Percentiles rank a stretch among this genome's conserved stretches.
These are phyloP conservation scores for Boletus rubescentipes DNA, from an alignment of 768 basidiomycete species.

Conservation along the genomic window DNA sequence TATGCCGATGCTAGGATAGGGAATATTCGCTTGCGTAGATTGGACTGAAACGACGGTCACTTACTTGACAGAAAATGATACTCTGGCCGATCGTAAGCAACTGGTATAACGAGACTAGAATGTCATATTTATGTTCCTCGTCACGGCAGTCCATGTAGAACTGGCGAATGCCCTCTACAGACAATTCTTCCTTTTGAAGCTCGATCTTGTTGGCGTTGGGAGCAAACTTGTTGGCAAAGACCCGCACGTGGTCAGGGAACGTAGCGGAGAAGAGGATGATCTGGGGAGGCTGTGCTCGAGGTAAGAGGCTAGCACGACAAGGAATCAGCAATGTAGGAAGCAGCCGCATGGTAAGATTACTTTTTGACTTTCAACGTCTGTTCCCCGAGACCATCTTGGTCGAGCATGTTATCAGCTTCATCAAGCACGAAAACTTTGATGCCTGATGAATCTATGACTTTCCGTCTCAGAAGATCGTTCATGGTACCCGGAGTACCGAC, in stretches of 20 bases:
- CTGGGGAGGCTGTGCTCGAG: slow-evolving; percentile 58
- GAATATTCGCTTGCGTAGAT: background rate
- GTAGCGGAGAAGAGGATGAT: slow-evolving; percentile 98
- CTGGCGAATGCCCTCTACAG: slow-evolving; percentile 91
- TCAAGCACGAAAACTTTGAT: slow-evolving; percentile 95
- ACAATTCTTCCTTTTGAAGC: slow-evolving; percentile 89
- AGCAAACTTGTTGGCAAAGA: slow-evolving; percentile 91
- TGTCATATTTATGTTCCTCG: slow-evolving; percentile 94
- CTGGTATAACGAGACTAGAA: slow-evolving; percentile 85
- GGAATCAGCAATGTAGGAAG: slow-evolving; percentile 13
- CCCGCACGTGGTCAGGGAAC: slow-evolving; percentile 90
- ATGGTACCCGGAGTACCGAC: slow-evolving; percentile 97
- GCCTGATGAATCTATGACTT: slow-evolving; percentile 72
- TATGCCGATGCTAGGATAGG: slow-evolving; percentile 69
- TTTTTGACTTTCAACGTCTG: slow-evolving; percentile 94
- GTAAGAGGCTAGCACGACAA: slow-evolving; percentile 48
- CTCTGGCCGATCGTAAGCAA: slow-evolving; percentile 95
- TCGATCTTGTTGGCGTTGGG: slow-evolving; percentile 96
- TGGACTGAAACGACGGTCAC: slow-evolving; percentile 21
- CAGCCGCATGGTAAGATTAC: slow-evolving; percentile 42
- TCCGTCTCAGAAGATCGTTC: slow-evolving; percentile 78
- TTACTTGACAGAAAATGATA: slow-evolving; percentile 95
- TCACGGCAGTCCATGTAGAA: slow-evolving; percentile 96
- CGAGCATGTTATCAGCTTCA: slow-evolving; percentile 99
- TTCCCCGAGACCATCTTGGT: slow-evolving; percentile 90